Base-by-base conservation (phyloP, 305 asterid genomes). In the Fraxinus latifolia region DNA sequence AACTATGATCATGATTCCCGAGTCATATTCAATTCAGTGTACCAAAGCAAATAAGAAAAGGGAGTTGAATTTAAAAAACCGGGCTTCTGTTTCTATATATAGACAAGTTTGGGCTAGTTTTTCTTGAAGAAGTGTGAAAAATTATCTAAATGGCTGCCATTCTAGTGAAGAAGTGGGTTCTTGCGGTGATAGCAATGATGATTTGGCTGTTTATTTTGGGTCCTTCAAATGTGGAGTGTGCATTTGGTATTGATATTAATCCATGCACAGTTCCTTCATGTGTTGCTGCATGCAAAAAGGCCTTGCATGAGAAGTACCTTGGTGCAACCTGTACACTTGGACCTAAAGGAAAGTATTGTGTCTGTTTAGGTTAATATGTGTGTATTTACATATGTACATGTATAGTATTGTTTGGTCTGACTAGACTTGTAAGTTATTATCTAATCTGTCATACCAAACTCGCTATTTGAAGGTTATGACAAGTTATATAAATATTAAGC, bases 211-310 rank as follows among this genome's bases (percentile, higher is more conserved):
- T 85, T 65, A 37, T 83, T 77, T 76, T 53, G 80, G 83, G 32
- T 33, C 90, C 91, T 76, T 33, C 65, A 37, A 74, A 68, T 11
- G 90, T 89, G 86, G 90, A 91, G 77, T 7, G 92, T 83, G 92
- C 88, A 19, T 53, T 89, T 53, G 95, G 95, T 5, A 83, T 91
- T 23, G 65, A 83, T 7, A 50, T 90, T 3, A 74, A 86, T 84
- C 95, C 95, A 77, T 90, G 95, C 82, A 91, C 90, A 32, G 79
- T 84, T 8, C 86, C 89, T 1, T 84, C 36, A 21, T 91, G 95
- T 79, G 47, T 84, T 53, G 88, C 87, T 77, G 92, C 90, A 36
- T 91, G 95, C 79, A 84, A 84, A 72, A 89, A 79, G 55, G 81
- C 82, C 32, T 76, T 90, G 90, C 74, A 58, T 77, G 88, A 71